Evolutionary conservation across 805 yeast genomes (phyloP), one percentile per base, ranked within the genome.

Genomic region (Candida parachauliodes): DNA sequence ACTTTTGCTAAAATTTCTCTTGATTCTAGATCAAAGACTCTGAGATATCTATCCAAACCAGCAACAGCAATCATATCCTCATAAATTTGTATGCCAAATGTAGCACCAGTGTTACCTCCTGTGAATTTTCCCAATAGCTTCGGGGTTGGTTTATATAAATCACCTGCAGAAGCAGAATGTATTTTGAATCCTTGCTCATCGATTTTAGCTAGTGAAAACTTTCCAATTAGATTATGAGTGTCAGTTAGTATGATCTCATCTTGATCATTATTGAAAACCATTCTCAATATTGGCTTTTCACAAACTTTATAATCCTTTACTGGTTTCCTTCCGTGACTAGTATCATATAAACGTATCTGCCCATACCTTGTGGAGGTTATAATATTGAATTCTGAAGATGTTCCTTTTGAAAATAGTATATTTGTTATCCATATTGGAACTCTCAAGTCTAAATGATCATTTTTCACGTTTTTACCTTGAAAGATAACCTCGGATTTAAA

Each of bases 11-110:
- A 59, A 34, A 77, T 65, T 30, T 76, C 74, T 36, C 94, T 70
- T 1, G 79, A 60, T 2, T 62, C 62, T 4, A 79, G 54, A 43
- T 88, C 83, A 59, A 76, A 91, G 3, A 85, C 86, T 41, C 96
- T 74, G 19, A 87, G 69, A 51, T 88, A 91, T 51, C 96, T 72
- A 54, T 93, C 98, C 16, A 89, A 71, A 0, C 96, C 95, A 30
- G 95, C 97, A 14, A 86, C 70, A 2, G 80, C 79, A 20, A 82
- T 53, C 8, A 69, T 68, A 4, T 65, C 61, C 8, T 64, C 58
- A 8, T 43, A 41, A 2, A 74, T 61, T 40, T 68, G 70, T 31
- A 83, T 79, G 1, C 88, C 81, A 41, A 94, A 89, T 17, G 80
- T 81, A 8, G 88, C 77, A 16, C 93, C 95, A 26, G 80, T 77